phyloP scores from a whole-genome alignment of 1,284 basidiomycete species.

The Volvariella surrecta region DNA sequence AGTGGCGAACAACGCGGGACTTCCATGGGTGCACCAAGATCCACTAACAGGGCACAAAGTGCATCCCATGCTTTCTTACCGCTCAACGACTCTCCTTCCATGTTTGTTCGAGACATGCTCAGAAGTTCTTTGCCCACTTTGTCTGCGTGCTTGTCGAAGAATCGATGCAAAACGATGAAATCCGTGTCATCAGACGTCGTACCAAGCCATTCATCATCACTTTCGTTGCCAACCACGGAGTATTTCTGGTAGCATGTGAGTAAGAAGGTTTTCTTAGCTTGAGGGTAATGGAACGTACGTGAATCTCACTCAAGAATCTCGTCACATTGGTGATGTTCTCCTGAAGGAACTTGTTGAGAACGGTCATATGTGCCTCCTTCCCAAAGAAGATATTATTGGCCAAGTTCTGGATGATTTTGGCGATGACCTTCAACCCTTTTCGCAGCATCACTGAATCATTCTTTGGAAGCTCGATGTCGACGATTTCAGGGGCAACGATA shows the following conservation, averaged over 20 bases:
- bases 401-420: constrained; percentile 87
- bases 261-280: constrained; percentile 6
- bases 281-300: constrained; percentile 38
- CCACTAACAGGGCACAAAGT: constrained; percentile 68
- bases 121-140: constrained; percentile 80
- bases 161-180: constrained; percentile 73
- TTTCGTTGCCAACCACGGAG: constrained; percentile 34
- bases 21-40: constrained; percentile 67
- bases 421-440: constrained; percentile 76
- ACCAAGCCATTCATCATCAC: constrained; percentile 64
- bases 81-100: constrained; percentile 47
- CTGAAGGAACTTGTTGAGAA: constrained; percentile 71
- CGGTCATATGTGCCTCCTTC: constrained; percentile 80
- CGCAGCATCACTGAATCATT: constrained; percentile 46
- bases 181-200: constrained; percentile 75
- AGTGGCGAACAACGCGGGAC: constrained; percentile 46
- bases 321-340: constrained; percentile 77
- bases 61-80: constrained; percentile 75
- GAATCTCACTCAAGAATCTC: constrained; percentile 74
- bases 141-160: constrained; percentile 75
- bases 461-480: constrained; percentile 74
- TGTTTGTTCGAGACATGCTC: constrained; percentile 55
- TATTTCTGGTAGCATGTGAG: constrained; percentile 38
- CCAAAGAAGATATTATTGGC: constrained; percentile 92
- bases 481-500: constrained; percentile 76